These are phyloP conservation scores for Endogone sp. DNA, from an alignment of 192 early-diverging fungal species.

Conservation along the genomic window DNA sequence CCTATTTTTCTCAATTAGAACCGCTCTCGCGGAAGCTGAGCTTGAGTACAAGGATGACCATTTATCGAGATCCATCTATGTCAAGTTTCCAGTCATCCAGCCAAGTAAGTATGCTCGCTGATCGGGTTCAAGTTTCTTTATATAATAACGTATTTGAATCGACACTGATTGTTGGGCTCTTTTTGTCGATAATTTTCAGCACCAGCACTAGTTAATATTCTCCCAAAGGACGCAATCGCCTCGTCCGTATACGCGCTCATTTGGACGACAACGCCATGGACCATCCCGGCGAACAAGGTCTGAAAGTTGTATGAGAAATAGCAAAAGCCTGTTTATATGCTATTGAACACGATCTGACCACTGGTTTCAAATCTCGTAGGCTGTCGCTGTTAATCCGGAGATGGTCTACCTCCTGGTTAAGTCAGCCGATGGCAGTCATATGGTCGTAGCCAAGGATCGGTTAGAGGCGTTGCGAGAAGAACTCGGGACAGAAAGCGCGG, in stretches of 20 bases:
- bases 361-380: slow-evolving; percentile 20
- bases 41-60: slow-evolving; percentile 78
- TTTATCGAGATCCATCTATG: slow-evolving; percentile 65
- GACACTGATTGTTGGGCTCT: background rate
- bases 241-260: slow-evolving; percentile 45
- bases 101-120: slow-evolving; percentile 24
- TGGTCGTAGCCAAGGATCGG: slow-evolving; percentile 42
- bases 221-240: background rate
- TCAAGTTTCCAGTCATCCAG: slow-evolving; percentile 51
- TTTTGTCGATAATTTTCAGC: background rate
- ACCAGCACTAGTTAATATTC: background rate
- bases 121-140: background rate
- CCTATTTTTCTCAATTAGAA: slow-evolving; percentile 28
- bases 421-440: slow-evolving; percentile 12
- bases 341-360: too few relatives aligned
- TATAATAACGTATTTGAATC: too few relatives aligned
- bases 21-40: slow-evolving; percentile 78
- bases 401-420: slow-evolving; percentile 49
- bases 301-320: background rate
- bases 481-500: slow-evolving; percentile 6
- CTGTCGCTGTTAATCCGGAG: slow-evolving; percentile 63
- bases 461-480: slow-evolving; percentile 32
- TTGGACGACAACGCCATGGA: slow-evolving; percentile 86
- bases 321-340: background rate
- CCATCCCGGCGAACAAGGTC: slow-evolving; percentile 66